Percentiles rank a stretch among this genome's conserved stretches.
phyloP scores from a whole-genome alignment of 139 green algal genomes.

The Closterium sp. region DNA sequence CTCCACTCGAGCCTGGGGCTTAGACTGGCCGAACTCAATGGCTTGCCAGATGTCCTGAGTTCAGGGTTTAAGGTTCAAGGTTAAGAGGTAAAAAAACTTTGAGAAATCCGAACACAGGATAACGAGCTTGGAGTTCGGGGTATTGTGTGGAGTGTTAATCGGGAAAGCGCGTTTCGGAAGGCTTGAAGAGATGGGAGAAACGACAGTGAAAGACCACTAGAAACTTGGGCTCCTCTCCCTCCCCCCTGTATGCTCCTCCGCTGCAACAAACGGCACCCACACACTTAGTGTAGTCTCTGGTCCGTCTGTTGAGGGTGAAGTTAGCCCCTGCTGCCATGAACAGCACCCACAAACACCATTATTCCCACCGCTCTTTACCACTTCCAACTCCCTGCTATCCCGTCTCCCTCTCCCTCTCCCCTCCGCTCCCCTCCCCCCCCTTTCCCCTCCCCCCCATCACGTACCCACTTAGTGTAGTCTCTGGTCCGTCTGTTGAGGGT shows the following conservation, averaged over 20 bases:
- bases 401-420: neutral
- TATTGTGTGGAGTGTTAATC: too few species aligned
- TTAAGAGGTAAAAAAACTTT: slow-evolving; percentile 9
- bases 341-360: slow-evolving; percentile 31
- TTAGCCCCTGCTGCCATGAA: slow-evolving; percentile 29
- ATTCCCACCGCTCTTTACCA: neutral
- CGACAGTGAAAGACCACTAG: neutral
- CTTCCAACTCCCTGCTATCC: neutral
- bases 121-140: too few species aligned
- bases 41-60: slow-evolving; percentile 45
- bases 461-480: too few species aligned
- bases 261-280: slow-evolving; percentile 30
- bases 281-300: slow-evolving; percentile 28
- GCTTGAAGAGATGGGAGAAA: too few species aligned
- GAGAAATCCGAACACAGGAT: too few species aligned
- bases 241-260: neutral
- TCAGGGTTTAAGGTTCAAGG: neutral
- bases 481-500: slow-evolving; percentile 22
- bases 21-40: slow-evolving; percentile 50
- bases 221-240: neutral
- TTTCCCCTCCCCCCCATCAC: slow-evolving; percentile 10
- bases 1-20: slow-evolving; percentile 31
- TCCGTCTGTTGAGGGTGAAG: slow-evolving; percentile 21
- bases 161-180: too few species aligned
- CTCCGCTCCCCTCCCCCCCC: neutral